These are phyloP conservation scores for Apiospora saccharicola DNA, from an alignment of 2,329 filamentous ascomycete genomes.

Conservation along the genomic window DNA sequence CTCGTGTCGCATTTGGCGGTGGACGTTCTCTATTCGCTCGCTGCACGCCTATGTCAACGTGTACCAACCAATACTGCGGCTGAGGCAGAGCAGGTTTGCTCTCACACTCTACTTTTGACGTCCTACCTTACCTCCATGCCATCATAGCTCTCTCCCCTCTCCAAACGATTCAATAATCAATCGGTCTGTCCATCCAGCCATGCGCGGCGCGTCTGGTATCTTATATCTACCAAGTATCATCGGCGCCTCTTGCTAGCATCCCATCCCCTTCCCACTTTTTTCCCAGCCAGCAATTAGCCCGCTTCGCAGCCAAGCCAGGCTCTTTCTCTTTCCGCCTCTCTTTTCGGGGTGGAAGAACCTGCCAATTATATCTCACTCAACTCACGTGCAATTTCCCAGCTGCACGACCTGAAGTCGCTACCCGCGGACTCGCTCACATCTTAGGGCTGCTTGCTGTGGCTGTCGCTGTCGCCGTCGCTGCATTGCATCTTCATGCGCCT, in stretches of 20 bases:
- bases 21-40: constrained; percentile 8
- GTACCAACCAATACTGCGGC: constrained; percentile 12
- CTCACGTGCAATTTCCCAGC: constrained; percentile 7
- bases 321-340: constrained; percentile 17
- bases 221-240: neutral
- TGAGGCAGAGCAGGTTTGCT: constrained; percentile 10
- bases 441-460: neutral
- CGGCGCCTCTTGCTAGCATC: constrained; percentile 6
- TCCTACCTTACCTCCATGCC: constrained; percentile 6
- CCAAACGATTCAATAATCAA: neutral
- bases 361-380: constrained; percentile 16
- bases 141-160: constrained; percentile 6
- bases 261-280: constrained; percentile 19
- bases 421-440: neutral
- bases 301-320: constrained; percentile 11
- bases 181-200: neutral
- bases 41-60: neutral
- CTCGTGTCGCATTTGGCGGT: constrained; percentile 20
- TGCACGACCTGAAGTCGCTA: constrained; percentile 3
- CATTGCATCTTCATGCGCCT: constrained; percentile 17
- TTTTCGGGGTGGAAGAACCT: neutral
- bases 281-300: constrained; percentile 13
- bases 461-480: neutral
- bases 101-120: constrained; percentile 3
- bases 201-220: neutral